These are phyloP conservation scores for Globisporangium spiculum DNA, from an alignment of 352 stramenopile species.

Conservation along the genomic window DNA sequence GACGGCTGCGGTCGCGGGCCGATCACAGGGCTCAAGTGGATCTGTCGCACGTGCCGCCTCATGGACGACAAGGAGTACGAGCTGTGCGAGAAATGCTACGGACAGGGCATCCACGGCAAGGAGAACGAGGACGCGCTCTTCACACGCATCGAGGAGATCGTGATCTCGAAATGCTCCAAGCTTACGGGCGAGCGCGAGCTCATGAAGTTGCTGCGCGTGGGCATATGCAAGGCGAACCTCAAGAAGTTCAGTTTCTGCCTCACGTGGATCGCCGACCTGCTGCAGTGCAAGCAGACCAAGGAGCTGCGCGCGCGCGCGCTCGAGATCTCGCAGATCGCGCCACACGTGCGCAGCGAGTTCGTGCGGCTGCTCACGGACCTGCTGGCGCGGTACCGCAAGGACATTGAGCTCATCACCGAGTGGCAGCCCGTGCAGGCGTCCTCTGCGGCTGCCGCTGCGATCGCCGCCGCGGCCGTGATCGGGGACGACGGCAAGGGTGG, in stretches of 20 bases:
- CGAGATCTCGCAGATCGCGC: slow-evolving; percentile 71
- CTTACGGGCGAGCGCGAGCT: slow-evolving; percentile 52
- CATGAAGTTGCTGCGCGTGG: slow-evolving; percentile 55
- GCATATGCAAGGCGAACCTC: slow-evolving; percentile 77
- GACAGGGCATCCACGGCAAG: slow-evolving; percentile 65
- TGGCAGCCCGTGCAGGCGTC: slow-evolving; percentile 50
- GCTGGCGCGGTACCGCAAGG: slow-evolving; percentile 45
- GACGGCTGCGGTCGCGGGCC: slow-evolving; percentile 61
- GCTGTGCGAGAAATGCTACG: slow-evolving; percentile 77
- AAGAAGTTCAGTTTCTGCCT: slow-evolving; percentile 84
- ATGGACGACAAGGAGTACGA: slow-evolving; percentile 51
- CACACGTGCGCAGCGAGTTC: slow-evolving; percentile 66
- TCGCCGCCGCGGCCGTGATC: slow-evolving; percentile 11
- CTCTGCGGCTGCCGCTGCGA: slow-evolving; percentile 4
- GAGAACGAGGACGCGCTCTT: slow-evolving; percentile 66
- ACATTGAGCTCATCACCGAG: slow-evolving; percentile 73
- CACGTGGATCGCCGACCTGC: slow-evolving; percentile 73
- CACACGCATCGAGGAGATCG: slow-evolving; percentile 58
- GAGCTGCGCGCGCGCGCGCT: slow-evolving; percentile 64
- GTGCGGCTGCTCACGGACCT: slow-evolving; percentile 56
- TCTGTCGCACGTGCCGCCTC: slow-evolving; percentile 59
- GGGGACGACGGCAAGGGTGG: slow-evolving; percentile 13
- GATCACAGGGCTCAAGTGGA: slow-evolving; percentile 52
- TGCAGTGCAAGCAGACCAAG: slow-evolving; percentile 58
- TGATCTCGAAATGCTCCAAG: slow-evolving; percentile 54